Evolutionary conservation across 208 protist species (phyloP).

Genomic region (Leishmania amazonensis): DNA sequence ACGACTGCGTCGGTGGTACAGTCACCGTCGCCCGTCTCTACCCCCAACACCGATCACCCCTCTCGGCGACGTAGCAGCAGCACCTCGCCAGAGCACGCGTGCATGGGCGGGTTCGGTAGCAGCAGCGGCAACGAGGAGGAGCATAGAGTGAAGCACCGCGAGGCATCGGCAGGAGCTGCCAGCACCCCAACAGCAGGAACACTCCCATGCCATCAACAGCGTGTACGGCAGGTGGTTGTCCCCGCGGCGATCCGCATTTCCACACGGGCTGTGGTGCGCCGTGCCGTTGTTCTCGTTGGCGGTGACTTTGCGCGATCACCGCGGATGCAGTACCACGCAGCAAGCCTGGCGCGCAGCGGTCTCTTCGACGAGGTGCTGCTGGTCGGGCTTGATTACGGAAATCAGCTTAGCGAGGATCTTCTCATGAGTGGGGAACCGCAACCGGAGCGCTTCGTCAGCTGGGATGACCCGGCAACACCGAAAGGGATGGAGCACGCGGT

Average conservation of each 20-base stretch:
- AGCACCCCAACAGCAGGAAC: neutral
- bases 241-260: conserved; percentile 43
- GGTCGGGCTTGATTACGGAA: conserved; percentile 76
- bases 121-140: neutral
- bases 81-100: neutral
- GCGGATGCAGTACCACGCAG: conserved; percentile 92
- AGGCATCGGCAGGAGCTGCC: neutral
- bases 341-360: conserved; percentile 66
- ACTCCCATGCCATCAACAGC: neutral
- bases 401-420: conserved; percentile 70
- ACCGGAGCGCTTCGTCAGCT: conserved; percentile 30
- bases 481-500: conserved; percentile 12
- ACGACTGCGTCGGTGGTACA: conserved; percentile 11
- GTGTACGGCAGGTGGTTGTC: conserved; percentile 30
- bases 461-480: conserved; percentile 6
- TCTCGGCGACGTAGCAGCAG: neutral
- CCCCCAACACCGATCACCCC: neutral
- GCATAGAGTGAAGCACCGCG: neutral
- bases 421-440: conserved; percentile 36
- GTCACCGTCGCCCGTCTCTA: conserved; percentile 5
- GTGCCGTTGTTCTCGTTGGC: conserved; percentile 85
- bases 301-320: conserved; percentile 90
- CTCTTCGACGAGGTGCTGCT: conserved; percentile 79
- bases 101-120: neutral
- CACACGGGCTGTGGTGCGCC: conserved; percentile 52